Percentiles rank a stretch among this genome's conserved stretches.
phyloP scores from a whole-genome alignment of 2,329 filamentous ascomycete genomes.

The Fusarium nurragi region DNA sequence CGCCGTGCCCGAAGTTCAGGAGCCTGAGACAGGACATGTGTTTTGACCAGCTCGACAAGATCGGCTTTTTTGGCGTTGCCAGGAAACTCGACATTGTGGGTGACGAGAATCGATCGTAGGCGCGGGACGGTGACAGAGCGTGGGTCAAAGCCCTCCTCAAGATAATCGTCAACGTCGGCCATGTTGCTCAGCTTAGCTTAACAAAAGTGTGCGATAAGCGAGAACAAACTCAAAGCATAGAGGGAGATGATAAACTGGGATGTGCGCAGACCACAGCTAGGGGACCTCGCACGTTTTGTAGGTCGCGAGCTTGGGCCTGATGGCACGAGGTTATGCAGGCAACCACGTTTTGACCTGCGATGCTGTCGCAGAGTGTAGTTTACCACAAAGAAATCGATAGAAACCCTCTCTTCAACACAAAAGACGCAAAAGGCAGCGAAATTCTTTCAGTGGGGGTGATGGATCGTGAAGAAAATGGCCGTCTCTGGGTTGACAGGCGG shows the following conservation, averaged over 20 bases:
- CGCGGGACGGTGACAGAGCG: constrained; percentile 84
- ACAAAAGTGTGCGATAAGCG: constrained; percentile 12
- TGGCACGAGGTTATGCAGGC: constrained; percentile 1
- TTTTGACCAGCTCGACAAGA: constrained; percentile 84
- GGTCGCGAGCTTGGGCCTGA: constrained; percentile 9
- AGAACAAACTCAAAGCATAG: constrained; percentile 9
- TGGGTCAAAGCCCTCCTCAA: constrained; percentile 87
- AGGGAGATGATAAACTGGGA: constrained; percentile 26
- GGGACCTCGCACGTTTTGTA: constrained; percentile 22
- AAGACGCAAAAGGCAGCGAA: constrained; percentile 10
- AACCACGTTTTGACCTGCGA: constrained; percentile 1
- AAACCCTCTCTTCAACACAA: background rate
- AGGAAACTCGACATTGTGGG: constrained; percentile 85
- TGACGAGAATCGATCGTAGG: constrained; percentile 89
- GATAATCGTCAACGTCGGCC: constrained; percentile 81
- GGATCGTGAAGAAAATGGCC: constrained; percentile 28
- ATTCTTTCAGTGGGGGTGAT: constrained; percentile 34
- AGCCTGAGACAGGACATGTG: constrained; percentile 80
- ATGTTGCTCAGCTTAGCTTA: constrained; percentile 52
- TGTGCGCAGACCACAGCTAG: constrained; percentile 28
- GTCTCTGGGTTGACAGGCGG: constrained; percentile 32
- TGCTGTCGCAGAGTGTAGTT: background rate
- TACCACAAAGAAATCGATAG: constrained; percentile 5
- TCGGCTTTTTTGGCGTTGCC: constrained; percentile 91
- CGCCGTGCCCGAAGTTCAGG: constrained; percentile 78